Conservation (phyloP, 164 flowering plant species). For the Houttuynia cordata region DNA sequence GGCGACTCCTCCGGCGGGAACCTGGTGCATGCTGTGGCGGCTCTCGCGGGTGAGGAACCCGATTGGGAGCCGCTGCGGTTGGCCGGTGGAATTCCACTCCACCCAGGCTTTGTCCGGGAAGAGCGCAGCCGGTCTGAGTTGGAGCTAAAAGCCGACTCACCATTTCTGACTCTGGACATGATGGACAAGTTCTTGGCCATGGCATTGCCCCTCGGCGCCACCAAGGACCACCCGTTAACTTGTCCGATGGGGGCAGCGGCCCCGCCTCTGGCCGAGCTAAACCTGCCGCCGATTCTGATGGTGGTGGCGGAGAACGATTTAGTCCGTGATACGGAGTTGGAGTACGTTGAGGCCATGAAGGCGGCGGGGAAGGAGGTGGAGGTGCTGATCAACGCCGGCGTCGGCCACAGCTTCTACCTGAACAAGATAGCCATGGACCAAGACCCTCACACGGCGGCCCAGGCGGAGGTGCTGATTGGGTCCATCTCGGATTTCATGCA, state of each 20-base stretch:
- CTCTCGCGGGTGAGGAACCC: slow-evolving; percentile 25
- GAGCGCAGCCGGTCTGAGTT: slow-evolving; percentile 54
- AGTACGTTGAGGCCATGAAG: slow-evolving; percentile 61
- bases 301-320: slow-evolving; percentile 57
- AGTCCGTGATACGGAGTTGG: slow-evolving; percentile 58
- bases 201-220: slow-evolving; percentile 48
- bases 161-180: slow-evolving; percentile 64
- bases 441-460: slow-evolving; percentile 34
- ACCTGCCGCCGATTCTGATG: slow-evolving; percentile 46
- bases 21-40: slow-evolving; percentile 60
- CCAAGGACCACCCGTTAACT: slow-evolving; percentile 67
- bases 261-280: slow-evolving; percentile 25
- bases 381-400: slow-evolving; percentile 28
- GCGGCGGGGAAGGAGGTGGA: slow-evolving; percentile 52
- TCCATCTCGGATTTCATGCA: slow-evolving; percentile 38
- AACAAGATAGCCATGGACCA: slow-evolving; percentile 54
- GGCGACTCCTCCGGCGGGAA: slow-evolving; percentile 87
- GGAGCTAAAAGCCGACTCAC: slow-evolving; percentile 32
- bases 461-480: slow-evolving; percentile 27
- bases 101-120: slow-evolving; percentile 50
- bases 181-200: slow-evolving; percentile 51
- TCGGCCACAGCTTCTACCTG: slow-evolving; percentile 65
- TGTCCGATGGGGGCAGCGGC: slow-evolving; percentile 70
- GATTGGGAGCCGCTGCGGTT: slow-evolving; percentile 22
- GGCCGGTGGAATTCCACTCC: slow-evolving; percentile 58